These are phyloP conservation scores for Nemania abortiva DNA, from an alignment of 2,329 filamentous ascomycete genomes.

Conservation along the genomic window DNA sequence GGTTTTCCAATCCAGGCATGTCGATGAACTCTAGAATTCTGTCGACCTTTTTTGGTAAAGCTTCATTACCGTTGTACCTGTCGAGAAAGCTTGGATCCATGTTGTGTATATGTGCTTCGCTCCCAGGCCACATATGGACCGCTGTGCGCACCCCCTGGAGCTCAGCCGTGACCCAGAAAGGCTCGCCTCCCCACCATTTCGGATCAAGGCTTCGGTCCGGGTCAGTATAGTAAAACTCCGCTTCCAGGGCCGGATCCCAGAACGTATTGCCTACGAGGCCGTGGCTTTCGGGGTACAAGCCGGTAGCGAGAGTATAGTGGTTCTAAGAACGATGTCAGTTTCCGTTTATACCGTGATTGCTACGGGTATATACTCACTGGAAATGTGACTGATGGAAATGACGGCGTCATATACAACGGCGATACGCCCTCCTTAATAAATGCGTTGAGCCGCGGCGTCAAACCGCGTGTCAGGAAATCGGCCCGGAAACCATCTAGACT, in stretches of 20 bases:
- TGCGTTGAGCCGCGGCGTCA: constrained; percentile 84
- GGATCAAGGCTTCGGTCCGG: constrained; percentile 79
- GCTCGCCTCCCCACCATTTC: constrained; percentile 96
- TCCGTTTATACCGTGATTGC: neutral
- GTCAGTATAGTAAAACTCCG: constrained; percentile 91
- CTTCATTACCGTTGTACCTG: constrained; percentile 83
- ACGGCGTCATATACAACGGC: constrained; percentile 91
- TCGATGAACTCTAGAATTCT: constrained; percentile 88
- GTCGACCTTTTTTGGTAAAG: constrained; percentile 78
- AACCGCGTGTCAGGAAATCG: constrained; percentile 85
- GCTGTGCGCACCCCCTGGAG: constrained; percentile 81
- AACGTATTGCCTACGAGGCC: constrained; percentile 95
- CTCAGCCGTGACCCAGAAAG: constrained; percentile 94
- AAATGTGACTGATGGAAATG: constrained; percentile 96
- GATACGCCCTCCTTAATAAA: constrained; percentile 88
- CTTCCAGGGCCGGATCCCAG: constrained; percentile 82
- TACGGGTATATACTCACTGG: constrained; percentile 60
- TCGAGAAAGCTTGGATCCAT: constrained; percentile 85
- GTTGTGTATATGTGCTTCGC: constrained; percentile 84
- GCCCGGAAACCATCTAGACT: constrained; percentile 96
- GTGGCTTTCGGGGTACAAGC: constrained; percentile 91
- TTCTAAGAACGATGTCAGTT: constrained; percentile 60
- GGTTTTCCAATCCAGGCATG: constrained; percentile 76
- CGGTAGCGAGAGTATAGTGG: constrained; percentile 93
- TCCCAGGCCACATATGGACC: constrained; percentile 99